Base-by-base conservation (phyloP, 805 yeast species). In the Nakazawaea sp. region DNA sequence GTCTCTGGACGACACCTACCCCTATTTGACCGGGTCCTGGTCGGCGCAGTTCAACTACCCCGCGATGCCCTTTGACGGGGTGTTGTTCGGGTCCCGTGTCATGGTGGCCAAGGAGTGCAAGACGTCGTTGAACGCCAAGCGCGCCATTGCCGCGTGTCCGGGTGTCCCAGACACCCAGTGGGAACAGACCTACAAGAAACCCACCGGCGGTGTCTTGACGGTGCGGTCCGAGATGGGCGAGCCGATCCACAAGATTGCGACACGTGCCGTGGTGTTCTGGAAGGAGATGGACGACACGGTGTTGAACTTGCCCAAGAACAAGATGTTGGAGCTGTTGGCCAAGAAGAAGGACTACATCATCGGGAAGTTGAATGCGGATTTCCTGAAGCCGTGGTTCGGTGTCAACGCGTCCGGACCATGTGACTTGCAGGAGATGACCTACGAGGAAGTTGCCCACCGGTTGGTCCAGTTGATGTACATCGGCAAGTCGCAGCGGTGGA, bases 201-300 rank as follows among this genome's bases (percentile, higher is more conserved):
- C 96, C 54, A 80, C 97, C 43, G 98, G 98, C 68, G 99, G 98
- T 64, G 78, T 92, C 48, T 70, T 92, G 50, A 90, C 98, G 39
- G 98, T 92, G 44, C 74, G 85, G 58, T 90, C 97, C 13, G 99
- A 92, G 70, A 92, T 92, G 98, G 98, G 99, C 58, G 98, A 92
- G 70, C 98, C 98, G 55, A 92, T 92, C 56, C 99, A 92, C 66
- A 92, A 92, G 70, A 75, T 92, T 49, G 97, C 98, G 21, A 92
- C 99, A 42, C 81, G 98, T 61, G 97, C 96, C 72, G 97, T 92
- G 43, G 58, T 85, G 63, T 78, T 92, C 59, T 92, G 99, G 98
- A 85, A 87, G 60, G 97, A 92, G 66, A 70, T 92, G 67, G 99
- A 92, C 63, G 90, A 86, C 49, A 86, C 96, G 32, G 76, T 92